Base-by-base conservation (phyloP, 495 filamentous ascomycete genomes). In the Pyrenula aspistea region DNA sequence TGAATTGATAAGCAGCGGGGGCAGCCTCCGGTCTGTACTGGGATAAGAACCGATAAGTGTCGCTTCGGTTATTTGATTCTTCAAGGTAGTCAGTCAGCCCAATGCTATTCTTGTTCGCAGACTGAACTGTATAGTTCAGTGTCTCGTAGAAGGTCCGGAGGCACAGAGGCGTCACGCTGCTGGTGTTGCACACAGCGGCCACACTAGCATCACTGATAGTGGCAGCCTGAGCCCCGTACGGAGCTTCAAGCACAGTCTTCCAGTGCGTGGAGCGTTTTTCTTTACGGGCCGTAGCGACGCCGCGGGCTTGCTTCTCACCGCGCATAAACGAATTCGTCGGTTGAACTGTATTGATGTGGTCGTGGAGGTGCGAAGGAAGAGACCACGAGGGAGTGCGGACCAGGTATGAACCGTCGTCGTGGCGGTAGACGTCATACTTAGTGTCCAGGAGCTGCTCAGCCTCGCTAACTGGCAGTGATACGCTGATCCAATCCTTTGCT, bases 31-130 rank as follows among this genome's bases (percentile, higher is more conserved):
- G 74, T 36, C 71, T 67, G 31, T 71, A 23, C 55, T 86, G 70
- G 64, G 87, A 88, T 22, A 64, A 24, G 3, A 61, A 63, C n/a
- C 85, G 71, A 61, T 88, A 85, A 2, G 66, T 55, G 58, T 83
- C 79, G 31, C 80, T 78, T 31, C 84, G 82, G 58, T 77, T 42
- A 15, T 42, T 42, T 4, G 31, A 83, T 62, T 89, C 77, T 62
- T 86, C 81, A 0, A 87, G 70, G 63, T 81, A 93, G 24, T 85
- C 86, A 53, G 76, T 79, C 54, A 93, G 79, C 22, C 77, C 85
- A 36, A 88, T 64, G 58, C 73, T 75, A 58, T 68, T 73, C 42
- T 73, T 73, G 54, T 61, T 66, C n/a, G 56, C 53, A 1, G 61
- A 22, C 24, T 64, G 58, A 21, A 71, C 71, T 52, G 66, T 59